Conservation (phyloP, 2,329 filamentous ascomycete genomes). For the Emergomyces orientalis region DNA sequence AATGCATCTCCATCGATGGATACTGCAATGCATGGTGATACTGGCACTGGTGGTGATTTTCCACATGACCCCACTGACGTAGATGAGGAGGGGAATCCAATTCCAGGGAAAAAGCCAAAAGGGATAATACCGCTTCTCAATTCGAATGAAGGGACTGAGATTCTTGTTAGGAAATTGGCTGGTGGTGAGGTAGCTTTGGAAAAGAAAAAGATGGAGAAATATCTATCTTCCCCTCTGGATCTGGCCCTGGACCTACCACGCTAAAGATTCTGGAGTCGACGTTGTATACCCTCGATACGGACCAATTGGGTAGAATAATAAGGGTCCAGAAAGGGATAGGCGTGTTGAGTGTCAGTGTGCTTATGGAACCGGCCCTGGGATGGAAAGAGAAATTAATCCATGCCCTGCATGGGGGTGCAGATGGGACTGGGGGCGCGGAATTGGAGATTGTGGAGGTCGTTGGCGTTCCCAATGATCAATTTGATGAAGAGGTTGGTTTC, state of each 20-base stretch:
- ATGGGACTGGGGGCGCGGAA: conserved; percentile 17
- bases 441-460: conserved; percentile 35
- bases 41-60: conserved; percentile 16
- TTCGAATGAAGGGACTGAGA: conserved; percentile 3
- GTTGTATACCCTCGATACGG: conserved; percentile 32
- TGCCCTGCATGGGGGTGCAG: conserved; percentile 18
- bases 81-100: conserved; percentile 12
- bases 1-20: conserved; percentile 25
- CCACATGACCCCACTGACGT: conserved; percentile 16
- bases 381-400: conserved; percentile 29
- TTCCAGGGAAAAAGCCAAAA: conserved; percentile 11
- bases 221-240: conserved; percentile 24
- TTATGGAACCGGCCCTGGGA: conserved; percentile 27
- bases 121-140: conserved; percentile 9
- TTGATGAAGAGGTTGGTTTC: conserved; percentile 30
- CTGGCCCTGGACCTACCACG: conserved; percentile 23
- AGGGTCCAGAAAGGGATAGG: conserved; percentile 30
- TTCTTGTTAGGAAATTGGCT: conserved; percentile 12
- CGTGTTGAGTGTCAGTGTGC: conserved; percentile 31
- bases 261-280: conserved; percentile 34
- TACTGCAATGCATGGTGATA: conserved; percentile 16
- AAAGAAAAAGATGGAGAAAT: conserved; percentile 20
- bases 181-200: neutral
- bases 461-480: conserved; percentile 29
- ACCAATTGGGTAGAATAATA: conserved; percentile 28